phyloP scores from a whole-genome alignment of 2,329 filamentous ascomycete species.

The Fusarium miscanthi region DNA sequence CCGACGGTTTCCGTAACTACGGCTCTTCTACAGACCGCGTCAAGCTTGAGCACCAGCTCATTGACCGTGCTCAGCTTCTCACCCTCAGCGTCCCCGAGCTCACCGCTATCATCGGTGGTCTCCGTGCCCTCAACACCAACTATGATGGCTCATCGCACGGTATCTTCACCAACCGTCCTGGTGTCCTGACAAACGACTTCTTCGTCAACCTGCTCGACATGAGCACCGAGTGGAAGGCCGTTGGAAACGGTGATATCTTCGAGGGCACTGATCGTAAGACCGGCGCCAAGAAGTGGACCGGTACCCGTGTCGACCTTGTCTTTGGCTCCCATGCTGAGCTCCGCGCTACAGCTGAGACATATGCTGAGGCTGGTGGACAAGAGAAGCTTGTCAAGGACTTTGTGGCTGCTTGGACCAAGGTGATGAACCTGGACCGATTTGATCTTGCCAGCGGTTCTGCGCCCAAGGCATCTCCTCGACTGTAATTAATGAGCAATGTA shows the following conservation, averaged over 20 bases:
- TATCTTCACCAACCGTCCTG: constrained; percentile 75
- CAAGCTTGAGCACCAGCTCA: constrained; percentile 73
- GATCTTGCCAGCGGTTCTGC: constrained; percentile 54
- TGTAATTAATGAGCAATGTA: constrained; percentile 41
- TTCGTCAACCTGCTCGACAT: constrained; percentile 82
- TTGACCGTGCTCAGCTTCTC: constrained; percentile 78
- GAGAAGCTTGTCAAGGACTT: constrained; percentile 79
- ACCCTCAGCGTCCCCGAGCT: constrained; percentile 77
- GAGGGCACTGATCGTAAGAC: constrained; percentile 75
- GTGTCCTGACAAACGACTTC: constrained; percentile 81
- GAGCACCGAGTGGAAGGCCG: constrained; percentile 69
- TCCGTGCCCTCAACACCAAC: constrained; percentile 77
- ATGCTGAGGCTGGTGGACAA: constrained; percentile 67
- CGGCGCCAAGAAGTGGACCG: constrained; percentile 75
- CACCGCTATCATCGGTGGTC: constrained; percentile 76
- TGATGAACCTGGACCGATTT: constrained; percentile 78
- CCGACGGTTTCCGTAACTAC: constrained; percentile 85
- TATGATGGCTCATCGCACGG: constrained; percentile 75
- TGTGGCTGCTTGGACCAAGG: constrained; percentile 77
- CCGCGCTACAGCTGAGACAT: constrained; percentile 76
- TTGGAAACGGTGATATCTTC: constrained; percentile 63
- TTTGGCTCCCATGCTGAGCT: constrained; percentile 80
- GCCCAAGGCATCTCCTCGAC: constrained; percentile 29
- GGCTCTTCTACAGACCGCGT: constrained; percentile 71
- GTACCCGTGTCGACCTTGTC: constrained; percentile 74